Base-by-base conservation (phyloP, 75 land plant genomes). In the Adiantum capillusveneris region DNA sequence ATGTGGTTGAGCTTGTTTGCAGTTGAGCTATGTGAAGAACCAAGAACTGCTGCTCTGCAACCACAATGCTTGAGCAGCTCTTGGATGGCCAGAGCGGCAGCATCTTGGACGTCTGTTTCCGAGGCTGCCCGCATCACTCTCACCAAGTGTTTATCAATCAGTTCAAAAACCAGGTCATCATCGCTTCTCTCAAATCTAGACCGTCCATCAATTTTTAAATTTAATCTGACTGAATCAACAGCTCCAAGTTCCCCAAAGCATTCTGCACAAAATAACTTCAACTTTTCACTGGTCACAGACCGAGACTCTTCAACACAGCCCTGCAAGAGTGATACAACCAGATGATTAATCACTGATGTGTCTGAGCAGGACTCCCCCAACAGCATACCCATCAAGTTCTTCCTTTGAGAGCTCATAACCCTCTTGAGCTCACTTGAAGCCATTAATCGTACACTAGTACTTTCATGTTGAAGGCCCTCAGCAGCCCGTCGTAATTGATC, bases 271-370 rank as follows among this genome's bases (percentile, higher is more conserved):
- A 84, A 77, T 68, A 95, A 68, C 50, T 87, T 90, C 26, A 95
- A 65, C 31, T 76, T 74, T 71, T 86, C 93, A 17, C 96, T 90
- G 44, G 85, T 81, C 11, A 57, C 31, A 60, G 88, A 81, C 56
- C 99, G 71, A 70, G 99, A 90, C 66, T 95, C 92, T 70, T 95
- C 99, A 27, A 82, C 88, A 72, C 99, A 95, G 26, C 99, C 99
- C 57, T 75, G 81, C 43, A 95, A 79, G 29, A 95, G 71, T 5
- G 91, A 77, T 44, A 82, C 76, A 25, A 95, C 83, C 42, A 95
- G 61, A 55, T 73, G 61, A 70, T 88, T 90, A 29, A 95, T 49
- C 17, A 84, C 73, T 66, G 82, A 82, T 58, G 80, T 52, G 72
- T 82, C 77, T 54, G 68, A 60, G 43, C 62, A 61, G 11, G 48